These are phyloP conservation scores for Fraxinus sp. DNA, from an alignment of 305 asterid species.

Conservation along the genomic window DNA sequence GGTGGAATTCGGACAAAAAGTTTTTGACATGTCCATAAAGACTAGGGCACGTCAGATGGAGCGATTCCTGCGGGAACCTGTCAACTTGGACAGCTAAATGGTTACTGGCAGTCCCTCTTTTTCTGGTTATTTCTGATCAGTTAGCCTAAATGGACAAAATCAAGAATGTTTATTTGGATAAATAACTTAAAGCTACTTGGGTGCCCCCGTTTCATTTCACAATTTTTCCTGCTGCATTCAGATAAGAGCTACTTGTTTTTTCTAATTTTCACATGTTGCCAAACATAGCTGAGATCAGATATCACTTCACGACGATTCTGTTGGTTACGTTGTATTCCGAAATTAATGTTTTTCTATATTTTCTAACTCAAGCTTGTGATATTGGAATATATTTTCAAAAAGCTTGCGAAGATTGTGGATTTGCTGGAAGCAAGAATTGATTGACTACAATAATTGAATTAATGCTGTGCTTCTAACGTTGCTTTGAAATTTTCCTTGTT, in stretches of 20 bases:
- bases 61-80: constrained; percentile 80
- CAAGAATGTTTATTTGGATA: neutral
- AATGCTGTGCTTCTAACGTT: neutral
- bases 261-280: neutral
- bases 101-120: neutral
- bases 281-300: neutral
- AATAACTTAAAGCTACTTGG: neutral
- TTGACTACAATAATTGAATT: neutral
- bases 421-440: constrained; percentile 22
- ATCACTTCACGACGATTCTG: neutral
- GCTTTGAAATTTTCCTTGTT: neutral
- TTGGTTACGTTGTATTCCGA: neutral
- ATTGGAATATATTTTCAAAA: neutral
- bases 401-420: neutral
- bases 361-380: neutral
- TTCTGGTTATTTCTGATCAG: neutral
- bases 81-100: constrained; percentile 42
- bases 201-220: neutral
- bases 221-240: constrained; percentile 14
- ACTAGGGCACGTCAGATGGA: constrained; percentile 97
- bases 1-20: constrained; percentile 71
- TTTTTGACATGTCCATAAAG: constrained; percentile 89
- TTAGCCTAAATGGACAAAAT: constrained; percentile 6
- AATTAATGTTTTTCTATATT: neutral
- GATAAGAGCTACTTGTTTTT: constrained; percentile 10